phyloP scores from a whole-genome alignment of 768 basidiomycete genomes.

The Coprinopsis sp. region DNA sequence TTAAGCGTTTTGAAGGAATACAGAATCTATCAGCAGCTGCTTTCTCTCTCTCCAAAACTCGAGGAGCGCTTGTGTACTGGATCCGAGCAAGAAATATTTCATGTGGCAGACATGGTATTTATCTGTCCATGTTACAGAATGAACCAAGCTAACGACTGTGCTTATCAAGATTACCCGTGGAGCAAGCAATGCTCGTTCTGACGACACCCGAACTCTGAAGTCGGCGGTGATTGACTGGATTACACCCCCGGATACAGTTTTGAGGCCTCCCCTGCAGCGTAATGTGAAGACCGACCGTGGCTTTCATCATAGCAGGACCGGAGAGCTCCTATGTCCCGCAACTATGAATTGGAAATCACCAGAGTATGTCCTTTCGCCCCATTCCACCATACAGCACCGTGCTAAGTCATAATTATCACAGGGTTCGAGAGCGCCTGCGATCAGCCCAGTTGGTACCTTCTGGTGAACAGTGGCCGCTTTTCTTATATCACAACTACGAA shows the following conservation, averaged over 20 bases:
- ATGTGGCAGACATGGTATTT: constrained; percentile 15
- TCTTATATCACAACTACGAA: constrained; percentile 16
- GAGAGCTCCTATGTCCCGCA: constrained; percentile 13
- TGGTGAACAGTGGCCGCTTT: constrained; percentile 22
- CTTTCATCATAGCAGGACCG: constrained; percentile 12
- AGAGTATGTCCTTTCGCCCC: constrained; percentile 6
- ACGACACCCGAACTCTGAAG: constrained; percentile 16
- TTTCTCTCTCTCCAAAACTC: constrained; percentile 5
- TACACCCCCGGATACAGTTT: constrained; percentile 12
- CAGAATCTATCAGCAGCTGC: constrained; percentile 2
- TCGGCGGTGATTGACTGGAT: constrained; percentile 22
- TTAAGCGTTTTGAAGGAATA: not conserved
- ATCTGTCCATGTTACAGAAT: not conserved
- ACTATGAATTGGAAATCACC: constrained; percentile 6
- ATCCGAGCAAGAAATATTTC: constrained; percentile 13
- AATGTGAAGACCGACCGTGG: constrained; percentile 8
- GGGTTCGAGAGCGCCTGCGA: constrained; percentile 6
- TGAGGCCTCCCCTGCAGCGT: constrained; percentile 6
- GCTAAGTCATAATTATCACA: not conserved
- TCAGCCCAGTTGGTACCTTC: constrained; percentile 13
- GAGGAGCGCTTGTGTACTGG: constrained; percentile 10
- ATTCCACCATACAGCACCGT: not conserved
- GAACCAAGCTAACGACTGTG: not conserved
- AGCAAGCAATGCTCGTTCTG: constrained; percentile 12
- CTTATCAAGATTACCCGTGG: constrained; percentile 24